These are phyloP conservation scores for Aspergillus floridensis DNA, from an alignment of 2,329 filamentous ascomycete genomes.

Conservation along the genomic window DNA sequence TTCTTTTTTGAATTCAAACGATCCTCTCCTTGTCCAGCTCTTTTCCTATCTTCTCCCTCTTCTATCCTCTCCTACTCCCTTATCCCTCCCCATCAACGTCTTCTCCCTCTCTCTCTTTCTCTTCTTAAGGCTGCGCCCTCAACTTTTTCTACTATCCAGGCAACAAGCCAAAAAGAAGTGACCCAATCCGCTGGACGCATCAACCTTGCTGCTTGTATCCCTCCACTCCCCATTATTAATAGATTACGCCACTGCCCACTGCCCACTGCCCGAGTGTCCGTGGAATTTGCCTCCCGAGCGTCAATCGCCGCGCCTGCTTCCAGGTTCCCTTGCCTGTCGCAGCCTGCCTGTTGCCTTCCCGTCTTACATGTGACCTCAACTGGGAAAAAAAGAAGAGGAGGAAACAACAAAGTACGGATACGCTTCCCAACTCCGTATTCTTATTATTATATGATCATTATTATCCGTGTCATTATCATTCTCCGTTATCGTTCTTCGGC, in stretches of 20 bases:
- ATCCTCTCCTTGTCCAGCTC: neutral
- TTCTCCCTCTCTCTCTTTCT: constrained; percentile 12
- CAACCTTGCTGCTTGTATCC: neutral
- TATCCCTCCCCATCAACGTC: constrained; percentile 3
- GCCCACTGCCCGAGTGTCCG: constrained; percentile 11
- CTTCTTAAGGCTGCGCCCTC: constrained; percentile 3
- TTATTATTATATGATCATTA: constrained; percentile 2
- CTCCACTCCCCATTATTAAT: constrained; percentile 19
- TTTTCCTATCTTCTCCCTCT: constrained; percentile 16
- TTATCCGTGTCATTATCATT: neutral
- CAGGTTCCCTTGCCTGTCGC: constrained; percentile 11
- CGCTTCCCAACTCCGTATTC: neutral
- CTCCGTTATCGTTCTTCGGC: neutral
- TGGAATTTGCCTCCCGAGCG: constrained; percentile 8
- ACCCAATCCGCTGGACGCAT: constrained; percentile 5
- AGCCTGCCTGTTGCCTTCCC: constrained; percentile 4
- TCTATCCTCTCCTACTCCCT: constrained; percentile 12
- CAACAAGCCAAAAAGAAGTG: neutral
- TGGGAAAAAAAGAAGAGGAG: neutral
- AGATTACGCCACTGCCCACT: constrained; percentile 21
- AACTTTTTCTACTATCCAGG: neutral
- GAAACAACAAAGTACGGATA: neutral
- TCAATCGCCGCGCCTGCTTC: constrained; percentile 4
- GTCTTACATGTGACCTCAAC: constrained; percentile 16
- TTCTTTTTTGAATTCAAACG: too few relatives aligned